Base-by-base conservation (phyloP, 192 early-diverging fungal genomes). In the Coemansia umbellata region DNA sequence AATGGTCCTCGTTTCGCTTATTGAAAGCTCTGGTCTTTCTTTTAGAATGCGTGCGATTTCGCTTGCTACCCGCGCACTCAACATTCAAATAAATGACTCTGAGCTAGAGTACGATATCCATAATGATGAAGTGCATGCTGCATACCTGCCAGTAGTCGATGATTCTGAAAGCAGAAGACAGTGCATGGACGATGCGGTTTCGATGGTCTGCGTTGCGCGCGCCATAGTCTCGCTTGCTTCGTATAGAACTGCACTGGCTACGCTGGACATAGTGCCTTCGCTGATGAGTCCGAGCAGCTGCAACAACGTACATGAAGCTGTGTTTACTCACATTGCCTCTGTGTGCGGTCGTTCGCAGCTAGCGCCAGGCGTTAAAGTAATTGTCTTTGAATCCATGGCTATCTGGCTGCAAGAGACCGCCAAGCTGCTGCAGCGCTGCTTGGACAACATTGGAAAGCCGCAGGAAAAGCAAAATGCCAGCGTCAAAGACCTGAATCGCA, bases 351-450 rank as follows among this genome's bases (percentile, higher is more conserved):
- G 75, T 13, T 79, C 81, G n/a, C 74, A 81, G 37, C 61, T 82
- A 17, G 82, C 84, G n/a, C 76, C 84, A 6, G 81, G 78, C 18
- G 80, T 75, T 49, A 89, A 87, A 58, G 78, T 87, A 0, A 60
- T 85, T 8, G 85, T 85, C 9, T 89, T 89, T 63, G 87, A 89
- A 54, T 78, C 86, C 3, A 83, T 89, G 82, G 82, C 82, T 5
- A 68, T 80, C 18, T 89, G 87, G 86, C 74, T 87, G 11, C 72
- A 82, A 36, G 73, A 79, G 33, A 84, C 84, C 0, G 75, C 79
- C 2, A 69, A 55, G 49, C 63, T 75, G 19, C 62, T 86, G 45
- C 32, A 54, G 10, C 50, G 54, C 17, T 57, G 58, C 26, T 32
- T 74, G 24, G 33, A 21, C 10, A 40, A 41, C 10, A 42, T 26